Conservation (phyloP, 2,329 filamentous ascomycete genomes). For the Hypoxylon sp. region DNA sequence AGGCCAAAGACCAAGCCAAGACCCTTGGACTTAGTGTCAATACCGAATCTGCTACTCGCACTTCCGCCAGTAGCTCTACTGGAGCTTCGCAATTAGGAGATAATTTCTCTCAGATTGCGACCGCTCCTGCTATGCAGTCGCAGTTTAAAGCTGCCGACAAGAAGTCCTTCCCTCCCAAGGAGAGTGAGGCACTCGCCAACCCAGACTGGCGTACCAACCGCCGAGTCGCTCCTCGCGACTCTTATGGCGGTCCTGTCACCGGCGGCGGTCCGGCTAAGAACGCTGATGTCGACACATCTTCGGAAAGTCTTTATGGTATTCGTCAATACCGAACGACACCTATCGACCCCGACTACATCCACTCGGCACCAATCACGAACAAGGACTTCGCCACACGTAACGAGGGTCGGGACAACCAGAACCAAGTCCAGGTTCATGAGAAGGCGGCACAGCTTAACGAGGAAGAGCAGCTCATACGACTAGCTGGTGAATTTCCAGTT, state of each 20-base stretch:
- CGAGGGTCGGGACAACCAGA: neutral
- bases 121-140: slow-evolving; percentile 11
- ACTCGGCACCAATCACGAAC: slow-evolving; percentile 51
- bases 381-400: slow-evolving; percentile 32
- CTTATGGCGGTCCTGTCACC: slow-evolving; percentile 24
- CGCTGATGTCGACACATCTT: slow-evolving; percentile 31
- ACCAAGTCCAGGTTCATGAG: neutral
- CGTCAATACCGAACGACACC: slow-evolving; percentile 43
- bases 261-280: slow-evolving; percentile 30
- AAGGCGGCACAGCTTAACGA: no score
- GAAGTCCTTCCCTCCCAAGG: slow-evolving; percentile 2
- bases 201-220: slow-evolving; percentile 42
- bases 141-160: neutral
- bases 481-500: neutral
- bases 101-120: slow-evolving; percentile 5
- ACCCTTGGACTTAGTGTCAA: slow-evolving; percentile 22
- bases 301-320: slow-evolving; percentile 31
- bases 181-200: slow-evolving; percentile 32
- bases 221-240: slow-evolving; percentile 15
- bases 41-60: neutral
- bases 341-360: slow-evolving; percentile 47
- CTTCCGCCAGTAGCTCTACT: neutral
- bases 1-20: slow-evolving; percentile 18
- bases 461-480: neutral
- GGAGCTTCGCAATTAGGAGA: neutral